Percentiles rank a stretch among this genome's conserved stretches.
phyloP scores from a whole-genome alignment of 352 stramenopile species.

The Phytophthora litchii region DNA sequence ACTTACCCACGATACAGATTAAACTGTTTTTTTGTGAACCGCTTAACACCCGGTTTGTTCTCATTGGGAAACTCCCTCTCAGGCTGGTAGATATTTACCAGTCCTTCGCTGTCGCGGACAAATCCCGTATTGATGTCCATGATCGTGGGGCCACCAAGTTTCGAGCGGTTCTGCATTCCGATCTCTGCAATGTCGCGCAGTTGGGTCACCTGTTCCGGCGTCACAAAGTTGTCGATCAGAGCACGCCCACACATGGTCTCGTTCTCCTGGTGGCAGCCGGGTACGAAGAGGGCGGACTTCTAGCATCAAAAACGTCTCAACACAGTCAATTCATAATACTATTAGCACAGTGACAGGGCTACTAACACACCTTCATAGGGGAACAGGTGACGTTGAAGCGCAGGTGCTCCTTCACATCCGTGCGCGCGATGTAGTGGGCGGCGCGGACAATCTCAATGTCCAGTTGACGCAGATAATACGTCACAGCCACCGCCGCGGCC shows the following conservation, averaged over 20 bases:
- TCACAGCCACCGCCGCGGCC: conserved; percentile 15
- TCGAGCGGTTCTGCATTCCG: conserved; percentile 79
- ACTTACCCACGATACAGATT: conserved; percentile 74
- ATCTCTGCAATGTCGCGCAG: conserved; percentile 84
- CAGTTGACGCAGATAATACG: conserved; percentile 30
- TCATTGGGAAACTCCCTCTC: conserved; percentile 40
- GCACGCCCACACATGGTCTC: conserved; percentile 68
- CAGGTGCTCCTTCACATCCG: conserved; percentile 44
- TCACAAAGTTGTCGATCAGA: conserved; percentile 77
- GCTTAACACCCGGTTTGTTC: conserved; percentile 44
- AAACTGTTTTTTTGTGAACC: conserved; percentile 86
- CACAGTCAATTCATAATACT: background rate
- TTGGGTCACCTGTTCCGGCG: conserved; percentile 62
- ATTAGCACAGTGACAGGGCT: background rate
- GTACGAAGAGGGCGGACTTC: conserved; percentile 54
- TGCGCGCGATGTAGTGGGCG: conserved; percentile 43
- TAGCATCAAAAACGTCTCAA: conserved; percentile 8
- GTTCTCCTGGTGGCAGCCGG: conserved; percentile 68
- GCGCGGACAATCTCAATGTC: conserved; percentile 20
- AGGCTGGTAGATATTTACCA: conserved; percentile 92
- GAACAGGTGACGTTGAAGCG: conserved; percentile 64
- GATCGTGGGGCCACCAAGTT: conserved; percentile 88
- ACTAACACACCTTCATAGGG: conserved; percentile 43
- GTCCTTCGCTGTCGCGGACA: conserved; percentile 82
- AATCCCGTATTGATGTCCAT: conserved; percentile 93